Percentiles rank a stretch among this genome's conserved stretches.
phyloP scores from a whole-genome alignment of 2,329 filamentous ascomycete genomes.

The Monilinia laxa region DNA sequence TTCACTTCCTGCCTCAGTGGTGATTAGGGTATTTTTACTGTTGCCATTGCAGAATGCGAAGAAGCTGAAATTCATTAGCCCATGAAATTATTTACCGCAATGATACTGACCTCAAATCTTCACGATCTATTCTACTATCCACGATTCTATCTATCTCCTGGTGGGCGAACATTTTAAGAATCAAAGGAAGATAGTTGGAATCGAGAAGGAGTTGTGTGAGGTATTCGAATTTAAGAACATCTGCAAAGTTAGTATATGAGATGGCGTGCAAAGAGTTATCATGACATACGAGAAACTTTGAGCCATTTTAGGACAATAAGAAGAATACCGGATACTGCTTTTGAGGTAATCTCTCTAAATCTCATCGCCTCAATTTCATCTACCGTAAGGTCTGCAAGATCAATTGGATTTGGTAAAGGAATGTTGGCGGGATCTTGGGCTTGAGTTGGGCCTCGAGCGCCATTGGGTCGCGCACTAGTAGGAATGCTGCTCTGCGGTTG shows the following conservation, averaged over 20 bases:
- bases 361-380: constrained; percentile 83
- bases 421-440: constrained; percentile 37
- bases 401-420: constrained; percentile 34
- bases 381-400: constrained; percentile 50
- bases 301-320: constrained; percentile 94
- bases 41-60: constrained; percentile 83
- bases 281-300: constrained; percentile 77
- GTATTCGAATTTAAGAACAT: constrained; percentile 94
- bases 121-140: constrained; percentile 78
- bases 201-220: constrained; percentile 90
- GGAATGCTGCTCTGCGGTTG: constrained; percentile 34
- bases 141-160: constrained; percentile 91
- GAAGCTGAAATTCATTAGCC: constrained; percentile 57
- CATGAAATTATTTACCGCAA: not conserved
- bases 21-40: constrained; percentile 48
- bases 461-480: constrained; percentile 34
- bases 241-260: constrained; percentile 47
- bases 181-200: constrained; percentile 89
- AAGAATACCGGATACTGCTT: constrained; percentile 87
- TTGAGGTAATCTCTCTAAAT: constrained; percentile 81
- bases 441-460: constrained; percentile 32
- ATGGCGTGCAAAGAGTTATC: not conserved
- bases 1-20: constrained; percentile 47
- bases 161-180: constrained; percentile 89
- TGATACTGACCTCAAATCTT: constrained; percentile 70